Conservation (phyloP, 2,329 filamentous ascomycete species). For the Apiospora pterosperma region DNA sequence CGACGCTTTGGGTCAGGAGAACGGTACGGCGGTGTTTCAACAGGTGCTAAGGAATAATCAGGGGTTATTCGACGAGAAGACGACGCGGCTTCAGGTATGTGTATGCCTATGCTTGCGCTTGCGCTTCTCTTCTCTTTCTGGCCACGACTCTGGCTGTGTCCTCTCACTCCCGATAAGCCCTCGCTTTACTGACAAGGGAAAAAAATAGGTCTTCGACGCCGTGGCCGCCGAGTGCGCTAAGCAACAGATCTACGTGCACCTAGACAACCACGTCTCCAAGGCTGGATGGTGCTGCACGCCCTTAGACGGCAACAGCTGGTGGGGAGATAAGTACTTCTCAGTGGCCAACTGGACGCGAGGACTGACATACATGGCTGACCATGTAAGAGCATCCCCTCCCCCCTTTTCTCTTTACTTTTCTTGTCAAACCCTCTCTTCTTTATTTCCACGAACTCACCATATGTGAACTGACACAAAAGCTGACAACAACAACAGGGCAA, state of each 20-base stretch:
- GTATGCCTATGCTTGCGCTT: not conserved
- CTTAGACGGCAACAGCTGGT: conserved; percentile 57
- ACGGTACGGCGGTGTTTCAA: conserved; percentile 48
- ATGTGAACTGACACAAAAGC: not conserved
- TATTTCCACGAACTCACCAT: not conserved
- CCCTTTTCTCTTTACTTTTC: not conserved
- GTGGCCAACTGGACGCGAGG: conserved; percentile 59
- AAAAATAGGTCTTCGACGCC: conserved; percentile 53
- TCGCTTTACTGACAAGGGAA: not conserved
- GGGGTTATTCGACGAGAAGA: conserved; percentile 43
- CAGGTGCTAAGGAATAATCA: conserved; percentile 57
- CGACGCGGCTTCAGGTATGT: conserved; percentile 46
- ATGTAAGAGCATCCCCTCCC: conserved; percentile 24
- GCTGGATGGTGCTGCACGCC: conserved; percentile 55
- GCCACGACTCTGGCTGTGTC: not conserved
- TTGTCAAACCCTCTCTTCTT: too few species aligned
- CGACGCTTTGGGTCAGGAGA: conserved; percentile 44
- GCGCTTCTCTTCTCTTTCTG: not conserved
- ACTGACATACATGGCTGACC: conserved; percentile 55
- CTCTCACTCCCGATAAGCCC: too few species aligned
- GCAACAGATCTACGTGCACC: conserved; percentile 55
- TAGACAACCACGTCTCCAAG: conserved; percentile 59
- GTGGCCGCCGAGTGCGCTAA: conserved; percentile 54
- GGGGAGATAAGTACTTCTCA: conserved; percentile 57
- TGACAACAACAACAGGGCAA: conserved; percentile 28